Conservation (phyloP, 805 yeast species). For the Candida arabinofermentans region DNA sequence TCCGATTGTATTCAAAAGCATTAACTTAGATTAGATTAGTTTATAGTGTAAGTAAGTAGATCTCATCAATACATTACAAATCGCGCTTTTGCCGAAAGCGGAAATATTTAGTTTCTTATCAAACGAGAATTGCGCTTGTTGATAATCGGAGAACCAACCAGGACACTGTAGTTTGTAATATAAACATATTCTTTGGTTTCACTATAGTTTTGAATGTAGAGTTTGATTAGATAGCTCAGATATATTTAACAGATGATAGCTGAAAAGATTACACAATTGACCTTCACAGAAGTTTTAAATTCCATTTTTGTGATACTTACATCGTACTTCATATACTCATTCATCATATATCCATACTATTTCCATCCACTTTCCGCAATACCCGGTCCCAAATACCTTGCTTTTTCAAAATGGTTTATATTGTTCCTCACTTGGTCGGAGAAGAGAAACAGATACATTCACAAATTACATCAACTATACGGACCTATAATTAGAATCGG, state of each 20-base stretch:
- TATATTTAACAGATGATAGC: too few relatives aligned
- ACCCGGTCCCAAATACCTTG: slow-evolving; percentile 57
- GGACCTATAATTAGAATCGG: slow-evolving; percentile 61
- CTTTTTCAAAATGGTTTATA: slow-evolving; percentile 39
- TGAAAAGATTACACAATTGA: not conserved
- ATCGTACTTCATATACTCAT: not conserved
- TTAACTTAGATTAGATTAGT: not conserved
- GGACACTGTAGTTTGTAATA: too few relatives aligned
- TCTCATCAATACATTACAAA: too few relatives aligned
- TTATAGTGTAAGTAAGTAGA: too few relatives aligned
- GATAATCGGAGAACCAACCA: too few relatives aligned
- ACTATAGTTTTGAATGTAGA: too few relatives aligned
- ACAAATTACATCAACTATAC: slow-evolving; percentile 46
- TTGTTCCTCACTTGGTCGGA: slow-evolving; percentile 42
- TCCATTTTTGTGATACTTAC: not conserved
- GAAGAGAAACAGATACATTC: slow-evolving; percentile 46
- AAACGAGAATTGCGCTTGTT: too few relatives aligned
- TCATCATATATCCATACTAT: slow-evolving; percentile 36
- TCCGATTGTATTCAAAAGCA: slow-evolving; percentile 16
- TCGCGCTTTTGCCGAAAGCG: too few relatives aligned
- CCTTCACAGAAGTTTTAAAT: not conserved
- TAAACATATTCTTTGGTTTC: too few relatives aligned
- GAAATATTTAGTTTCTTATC: too few relatives aligned
- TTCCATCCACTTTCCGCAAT: slow-evolving; percentile 45
- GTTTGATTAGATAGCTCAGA: too few relatives aligned